Conservation (phyloP, 352 stramenopile genomes). For the Plasmopara viticola region DNA sequence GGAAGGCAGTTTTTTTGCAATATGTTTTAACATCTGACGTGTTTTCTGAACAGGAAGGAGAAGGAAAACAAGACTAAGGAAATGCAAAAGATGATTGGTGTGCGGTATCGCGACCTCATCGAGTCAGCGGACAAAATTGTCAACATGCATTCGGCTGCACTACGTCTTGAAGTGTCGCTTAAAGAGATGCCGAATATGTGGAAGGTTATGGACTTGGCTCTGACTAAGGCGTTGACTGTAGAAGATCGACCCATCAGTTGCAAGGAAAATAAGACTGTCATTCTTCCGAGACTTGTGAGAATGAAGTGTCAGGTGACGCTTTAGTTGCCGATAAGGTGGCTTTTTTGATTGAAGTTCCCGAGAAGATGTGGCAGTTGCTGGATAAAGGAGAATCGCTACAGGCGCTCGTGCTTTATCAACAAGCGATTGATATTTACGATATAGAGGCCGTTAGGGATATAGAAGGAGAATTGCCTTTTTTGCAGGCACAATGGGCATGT, state of each 20-base stretch:
- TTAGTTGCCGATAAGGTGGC: conserved; percentile 31
- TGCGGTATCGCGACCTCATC: conserved; percentile 89
- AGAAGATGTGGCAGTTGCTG: conserved; percentile 65
- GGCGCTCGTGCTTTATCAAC: conserved; percentile 42
- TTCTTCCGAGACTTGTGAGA: neutral
- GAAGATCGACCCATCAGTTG: neutral
- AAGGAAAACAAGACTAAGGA: conserved; percentile 86
- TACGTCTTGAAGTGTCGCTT: conserved; percentile 72
- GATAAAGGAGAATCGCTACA: conserved; percentile 55
- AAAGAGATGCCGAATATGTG: conserved; percentile 84
- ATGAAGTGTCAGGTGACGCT: neutral
- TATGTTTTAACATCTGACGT: no score
- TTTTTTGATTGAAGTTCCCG: conserved; percentile 48
- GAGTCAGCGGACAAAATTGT: conserved; percentile 91
- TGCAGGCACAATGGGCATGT: conserved; percentile 58
- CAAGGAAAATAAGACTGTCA: neutral
- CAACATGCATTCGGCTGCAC: conserved; percentile 85
- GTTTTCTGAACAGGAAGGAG: conserved; percentile 40
- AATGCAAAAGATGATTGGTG: conserved; percentile 91
- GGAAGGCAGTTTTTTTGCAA: no score
- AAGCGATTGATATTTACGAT: conserved; percentile 28
- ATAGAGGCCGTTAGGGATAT: conserved; percentile 11
- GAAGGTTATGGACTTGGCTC: conserved; percentile 48
- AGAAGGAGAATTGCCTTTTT: conserved; percentile 45
- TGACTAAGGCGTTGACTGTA: conserved; percentile 27